Conservation (phyloP, 2,329 filamentous ascomycete species). For the Chaetomium globosum region DNA sequence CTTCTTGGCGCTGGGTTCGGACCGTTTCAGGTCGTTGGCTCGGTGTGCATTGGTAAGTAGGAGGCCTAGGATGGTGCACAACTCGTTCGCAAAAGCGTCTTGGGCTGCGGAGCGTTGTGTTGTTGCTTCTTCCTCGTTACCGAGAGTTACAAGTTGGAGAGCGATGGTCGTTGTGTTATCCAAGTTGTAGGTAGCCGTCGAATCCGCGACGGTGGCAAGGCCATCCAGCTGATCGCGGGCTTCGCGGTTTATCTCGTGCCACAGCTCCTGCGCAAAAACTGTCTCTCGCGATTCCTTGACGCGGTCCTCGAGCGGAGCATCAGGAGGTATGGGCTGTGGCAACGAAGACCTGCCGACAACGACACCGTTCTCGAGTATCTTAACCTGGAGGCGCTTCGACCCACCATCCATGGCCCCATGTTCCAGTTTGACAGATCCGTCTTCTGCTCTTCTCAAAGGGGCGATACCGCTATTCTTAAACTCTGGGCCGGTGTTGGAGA, state of each 20-base stretch:
- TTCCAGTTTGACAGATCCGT: constrained; percentile 77
- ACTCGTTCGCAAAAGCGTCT: constrained; percentile 62
- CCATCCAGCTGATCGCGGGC: constrained; percentile 71
- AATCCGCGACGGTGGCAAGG: constrained; percentile 66
- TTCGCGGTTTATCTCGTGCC: constrained; percentile 85
- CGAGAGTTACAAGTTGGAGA: constrained; percentile 67
- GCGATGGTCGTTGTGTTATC: constrained; percentile 60
- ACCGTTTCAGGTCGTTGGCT: constrained; percentile 70
- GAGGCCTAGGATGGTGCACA: constrained; percentile 70
- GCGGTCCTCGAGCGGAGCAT: constrained; percentile 64
- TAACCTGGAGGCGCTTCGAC: constrained; percentile 67
- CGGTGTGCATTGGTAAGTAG: constrained; percentile 79
- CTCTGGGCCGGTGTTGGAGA: constrained; percentile 62
- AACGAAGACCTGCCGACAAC: constrained; percentile 60
- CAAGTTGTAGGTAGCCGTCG: constrained; percentile 59
- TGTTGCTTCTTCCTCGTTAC: constrained; percentile 47
- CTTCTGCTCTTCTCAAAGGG: constrained; percentile 71
- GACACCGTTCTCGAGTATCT: constrained; percentile 60
- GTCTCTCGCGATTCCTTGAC: constrained; percentile 78
- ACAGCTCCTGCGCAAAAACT: constrained; percentile 82
- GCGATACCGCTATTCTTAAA: constrained; percentile 75
- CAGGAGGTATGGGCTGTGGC: constrained; percentile 57
- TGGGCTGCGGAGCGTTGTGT: constrained; percentile 43
- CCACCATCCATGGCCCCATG: constrained; percentile 55
- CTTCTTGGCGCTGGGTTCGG: constrained; percentile 53